A percentile compares a stretch with the other conserved stretches of the same genome.
Conservation (phyloP, 495 filamentous ascomycete genomes). For the Hypomontagnella monticulosa region DNA sequence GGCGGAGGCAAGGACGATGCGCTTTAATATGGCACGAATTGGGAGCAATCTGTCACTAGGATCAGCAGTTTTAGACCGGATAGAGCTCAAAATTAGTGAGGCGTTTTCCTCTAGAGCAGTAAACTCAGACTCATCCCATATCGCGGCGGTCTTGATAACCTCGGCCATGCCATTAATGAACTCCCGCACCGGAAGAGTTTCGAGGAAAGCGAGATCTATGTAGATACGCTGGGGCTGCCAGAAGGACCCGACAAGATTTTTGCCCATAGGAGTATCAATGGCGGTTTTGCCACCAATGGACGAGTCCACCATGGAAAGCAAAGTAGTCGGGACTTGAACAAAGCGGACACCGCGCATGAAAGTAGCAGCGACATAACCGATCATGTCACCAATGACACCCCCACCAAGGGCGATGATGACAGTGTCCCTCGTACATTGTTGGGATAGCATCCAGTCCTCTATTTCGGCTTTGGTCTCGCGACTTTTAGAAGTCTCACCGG, state of each 20-base stretch:
- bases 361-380: constrained; percentile 94
- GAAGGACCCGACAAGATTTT: constrained; percentile 96
- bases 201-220: constrained; percentile 92
- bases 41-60: constrained; percentile 66
- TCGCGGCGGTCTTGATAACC: constrained; percentile 97
- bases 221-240: constrained; percentile 95
- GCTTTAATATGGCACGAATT: constrained; percentile 81
- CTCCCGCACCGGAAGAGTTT: constrained; percentile 88
- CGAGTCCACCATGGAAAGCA: constrained; percentile 97
- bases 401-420: constrained; percentile 96
- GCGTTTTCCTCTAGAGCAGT: constrained; percentile 84
- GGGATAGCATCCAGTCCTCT: constrained; percentile 95
- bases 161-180: constrained; percentile 99
- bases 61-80: constrained; percentile 65
- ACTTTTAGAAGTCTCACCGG: constrained; percentile 93
- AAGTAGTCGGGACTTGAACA: constrained; percentile 94
- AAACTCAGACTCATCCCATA: constrained; percentile 92
- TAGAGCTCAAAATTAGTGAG: constrained; percentile 73
- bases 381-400: constrained; percentile 97
- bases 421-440: constrained; percentile 92
- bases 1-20: constrained; percentile 87
- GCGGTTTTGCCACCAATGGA: constrained; percentile 98
- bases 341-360: constrained; percentile 98
- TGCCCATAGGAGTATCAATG: constrained; percentile 95
- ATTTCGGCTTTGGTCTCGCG: constrained; percentile 92